Percentiles rank a stretch among this genome's conserved stretches.
Conservation (phyloP, 257 asterid genomes). For the Solanum sejunctum region DNA sequence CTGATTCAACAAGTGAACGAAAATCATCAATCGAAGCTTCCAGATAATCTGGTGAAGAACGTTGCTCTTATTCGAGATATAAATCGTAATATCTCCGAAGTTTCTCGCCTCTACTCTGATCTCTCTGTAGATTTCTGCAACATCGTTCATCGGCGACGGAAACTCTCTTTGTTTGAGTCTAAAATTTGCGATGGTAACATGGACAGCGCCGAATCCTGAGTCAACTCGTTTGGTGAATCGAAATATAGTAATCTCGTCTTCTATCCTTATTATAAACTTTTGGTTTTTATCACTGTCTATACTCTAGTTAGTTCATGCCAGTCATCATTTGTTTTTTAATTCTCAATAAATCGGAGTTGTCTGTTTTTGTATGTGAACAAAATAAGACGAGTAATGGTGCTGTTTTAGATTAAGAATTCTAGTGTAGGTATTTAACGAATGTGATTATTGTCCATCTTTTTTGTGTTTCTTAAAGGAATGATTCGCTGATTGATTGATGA, state of each 20-base stretch:
- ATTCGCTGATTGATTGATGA: conserved; percentile 9
- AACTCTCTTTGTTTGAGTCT: neutral
- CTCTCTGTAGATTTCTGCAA: conserved; percentile 39
- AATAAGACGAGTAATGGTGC: neutral
- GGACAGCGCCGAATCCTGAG: conserved; percentile 6
- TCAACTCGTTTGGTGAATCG: neutral
- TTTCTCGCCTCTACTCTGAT: conserved; percentile 37
- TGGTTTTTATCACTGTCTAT: neutral
- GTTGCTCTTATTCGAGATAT: conserved; percentile 53
- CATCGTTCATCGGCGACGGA: conserved; percentile 23
- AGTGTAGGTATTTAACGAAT: neutral
- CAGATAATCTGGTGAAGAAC: conserved; percentile 38
- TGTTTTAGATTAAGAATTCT: neutral
- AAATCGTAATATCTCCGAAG: conserved; percentile 42
- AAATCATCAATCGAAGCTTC: conserved; percentile 48
- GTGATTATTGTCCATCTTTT: neutral
- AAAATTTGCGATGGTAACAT: neutral
- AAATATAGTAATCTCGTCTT: neutral
- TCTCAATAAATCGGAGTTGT: neutral
- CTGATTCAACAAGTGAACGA: conserved; percentile 60
- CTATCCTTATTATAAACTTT: neutral
- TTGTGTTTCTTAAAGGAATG: conserved; percentile 7
- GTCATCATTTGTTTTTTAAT: neutral
- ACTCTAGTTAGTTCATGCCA: neutral
- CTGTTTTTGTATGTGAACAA: neutral